These are phyloP conservation scores for Peronosclerospora sorghi DNA, from an alignment of 352 stramenopile species.

Conservation along the genomic window DNA sequence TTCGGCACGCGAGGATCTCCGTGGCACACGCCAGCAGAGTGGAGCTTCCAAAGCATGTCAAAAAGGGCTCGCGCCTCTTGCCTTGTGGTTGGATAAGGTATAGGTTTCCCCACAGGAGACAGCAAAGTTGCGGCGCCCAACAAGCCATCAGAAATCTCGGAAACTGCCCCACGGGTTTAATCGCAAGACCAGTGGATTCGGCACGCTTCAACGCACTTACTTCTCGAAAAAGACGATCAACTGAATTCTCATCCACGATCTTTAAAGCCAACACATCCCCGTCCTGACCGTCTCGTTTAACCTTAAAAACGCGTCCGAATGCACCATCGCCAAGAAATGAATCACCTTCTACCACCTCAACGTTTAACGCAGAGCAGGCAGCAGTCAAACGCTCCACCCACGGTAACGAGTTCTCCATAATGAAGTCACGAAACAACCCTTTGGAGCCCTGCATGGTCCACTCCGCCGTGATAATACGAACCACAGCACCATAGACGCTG, in stretches of 20 bases:
- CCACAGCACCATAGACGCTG: slow-evolving; percentile 13
- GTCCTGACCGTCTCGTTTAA: slow-evolving; percentile 4
- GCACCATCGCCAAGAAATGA: slow-evolving; percentile 18
- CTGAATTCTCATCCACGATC: slow-evolving; percentile 12
- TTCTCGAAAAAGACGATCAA: slow-evolving; percentile 4
- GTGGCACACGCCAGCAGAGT: neutral
- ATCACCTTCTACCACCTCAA: slow-evolving; percentile 19
- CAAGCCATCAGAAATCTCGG: neutral
- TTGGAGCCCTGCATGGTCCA: slow-evolving; percentile 16
- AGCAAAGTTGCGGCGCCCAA: neutral
- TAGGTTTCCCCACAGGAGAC: neutral
- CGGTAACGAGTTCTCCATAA: slow-evolving; percentile 12
- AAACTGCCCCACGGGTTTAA: neutral
- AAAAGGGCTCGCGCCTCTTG: neutral
- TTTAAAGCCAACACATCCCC: slow-evolving; percentile 12
- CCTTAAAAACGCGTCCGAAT: slow-evolving; percentile 11
- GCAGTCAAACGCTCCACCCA: slow-evolving; percentile 13
- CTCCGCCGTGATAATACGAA: slow-evolving; percentile 8
- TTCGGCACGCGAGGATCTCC: neutral
- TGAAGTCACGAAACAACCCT: slow-evolving; percentile 16
- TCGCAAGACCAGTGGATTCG: neutral
- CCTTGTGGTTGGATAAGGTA: neutral
- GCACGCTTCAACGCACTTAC: neutral
- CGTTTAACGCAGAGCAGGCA: slow-evolving; percentile 10
- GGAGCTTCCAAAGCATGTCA: neutral